Conservation (phyloP, 1,284 basidiomycete species). For the Boletus mariae region DNA sequence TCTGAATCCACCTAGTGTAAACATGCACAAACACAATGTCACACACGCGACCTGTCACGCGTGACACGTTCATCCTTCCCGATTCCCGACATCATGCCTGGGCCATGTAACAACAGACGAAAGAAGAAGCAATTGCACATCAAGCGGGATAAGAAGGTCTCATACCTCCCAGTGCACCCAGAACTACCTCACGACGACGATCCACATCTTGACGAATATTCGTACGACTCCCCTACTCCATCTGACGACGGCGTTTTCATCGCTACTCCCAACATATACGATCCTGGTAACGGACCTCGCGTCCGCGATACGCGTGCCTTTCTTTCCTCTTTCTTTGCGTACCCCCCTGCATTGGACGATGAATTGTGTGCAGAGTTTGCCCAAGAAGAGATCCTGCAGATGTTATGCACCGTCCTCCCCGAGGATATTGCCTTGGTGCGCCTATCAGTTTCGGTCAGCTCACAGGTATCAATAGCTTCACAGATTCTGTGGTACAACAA, state of each 20-base stretch:
- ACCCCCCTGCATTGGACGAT: slow-evolving; percentile 57
- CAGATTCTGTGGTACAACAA: slow-evolving; percentile 85
- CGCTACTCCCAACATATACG: slow-evolving; percentile 56
- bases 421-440: slow-evolving; percentile 67
- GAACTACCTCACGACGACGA: slow-evolving; percentile 1
- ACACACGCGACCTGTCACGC: slow-evolving; percentile 31
- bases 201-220: slow-evolving; percentile 1
- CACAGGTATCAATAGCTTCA: neutral
- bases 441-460: slow-evolving; percentile 5
- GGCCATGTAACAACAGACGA: slow-evolving; percentile 44
- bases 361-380: slow-evolving; percentile 69
- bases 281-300: slow-evolving; percentile 73
- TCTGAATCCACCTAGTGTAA: slow-evolving; percentile 5
- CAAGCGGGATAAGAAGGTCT: slow-evolving; percentile 34
- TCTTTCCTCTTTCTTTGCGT: slow-evolving; percentile 59
- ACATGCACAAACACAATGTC: slow-evolving; percentile 24
- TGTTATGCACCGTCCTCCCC: slow-evolving; percentile 64
- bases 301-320: slow-evolving; percentile 61
- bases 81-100: slow-evolving; percentile 37
- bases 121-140: slow-evolving; percentile 34
- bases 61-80: slow-evolving; percentile 22
- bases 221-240: slow-evolving; percentile 2
- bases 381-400: slow-evolving; percentile 65
- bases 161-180: neutral
- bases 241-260: slow-evolving; percentile 23